These are phyloP conservation scores for Chlorophyllum brunneum DNA, from an alignment of 768 basidiomycete genomes.

Conservation along the genomic window DNA sequence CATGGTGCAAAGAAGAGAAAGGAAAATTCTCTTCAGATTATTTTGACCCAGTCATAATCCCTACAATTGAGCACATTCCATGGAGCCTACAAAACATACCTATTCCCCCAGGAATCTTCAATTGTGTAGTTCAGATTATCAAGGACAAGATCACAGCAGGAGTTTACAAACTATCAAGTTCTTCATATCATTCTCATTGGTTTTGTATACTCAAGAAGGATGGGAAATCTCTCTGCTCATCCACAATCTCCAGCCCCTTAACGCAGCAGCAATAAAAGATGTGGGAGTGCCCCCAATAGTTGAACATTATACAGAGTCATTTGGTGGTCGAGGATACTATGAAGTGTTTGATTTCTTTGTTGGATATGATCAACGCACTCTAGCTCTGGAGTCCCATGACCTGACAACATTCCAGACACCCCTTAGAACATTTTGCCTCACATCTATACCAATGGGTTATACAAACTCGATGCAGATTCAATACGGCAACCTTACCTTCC, in stretches of 20 bases:
- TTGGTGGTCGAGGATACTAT: constrained; percentile 31
- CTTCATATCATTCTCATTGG: constrained; percentile 35
- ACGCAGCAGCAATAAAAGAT: constrained; percentile 31
- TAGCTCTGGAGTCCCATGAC: constrained; percentile 19
- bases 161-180: constrained; percentile 36
- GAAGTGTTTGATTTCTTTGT: too few species aligned
- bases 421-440: constrained; percentile 27
- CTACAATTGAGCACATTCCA: too few species aligned
- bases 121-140: too few species aligned
- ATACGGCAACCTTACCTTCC: constrained; percentile 27
- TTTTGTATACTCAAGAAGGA: constrained; percentile 39
- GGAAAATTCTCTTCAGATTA: too few species aligned
- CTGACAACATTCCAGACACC: constrained; percentile 38
- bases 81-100: too few species aligned
- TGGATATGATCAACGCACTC: constrained; percentile 28
- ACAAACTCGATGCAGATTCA: constrained; percentile 35
- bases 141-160: too few species aligned
- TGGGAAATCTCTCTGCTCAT: constrained; percentile 29
- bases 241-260: constrained; percentile 34
- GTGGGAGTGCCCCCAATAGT: too few species aligned
- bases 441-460: constrained; percentile 31
- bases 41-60: too few species aligned
- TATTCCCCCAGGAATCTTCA: too few species aligned
- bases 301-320: constrained; percentile 29
- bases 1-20: too few species aligned